Evolutionary conservation across 352 stramenopile genomes (phyloP).

Genomic region (Phytophthora agathidicida): DNA sequence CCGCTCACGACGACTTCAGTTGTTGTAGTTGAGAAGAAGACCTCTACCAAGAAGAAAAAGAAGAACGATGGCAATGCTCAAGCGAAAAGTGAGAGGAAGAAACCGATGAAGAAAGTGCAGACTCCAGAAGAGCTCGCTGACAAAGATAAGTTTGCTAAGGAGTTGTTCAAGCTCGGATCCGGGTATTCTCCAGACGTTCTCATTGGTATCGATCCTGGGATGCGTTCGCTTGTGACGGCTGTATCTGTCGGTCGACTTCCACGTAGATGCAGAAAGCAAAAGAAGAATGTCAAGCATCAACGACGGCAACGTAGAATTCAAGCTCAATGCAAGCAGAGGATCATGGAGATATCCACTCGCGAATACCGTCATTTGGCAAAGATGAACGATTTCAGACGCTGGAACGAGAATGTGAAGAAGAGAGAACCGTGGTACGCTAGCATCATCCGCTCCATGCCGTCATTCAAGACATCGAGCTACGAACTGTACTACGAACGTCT

Average conservation of each 20-base stretch:
- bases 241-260: not conserved
- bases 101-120: slow-evolving; percentile 2
- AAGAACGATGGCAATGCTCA: not conserved
- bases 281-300: too few relatives aligned
- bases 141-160: not conserved
- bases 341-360: not conserved
- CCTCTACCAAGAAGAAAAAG: not conserved
- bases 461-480: slow-evolving; percentile 26
- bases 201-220: slow-evolving; percentile 16
- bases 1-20: not conserved
- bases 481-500: slow-evolving; percentile 3
- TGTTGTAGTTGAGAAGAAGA: not conserved
- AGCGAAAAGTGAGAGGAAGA: too few relatives aligned
- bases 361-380: slow-evolving; percentile 14
- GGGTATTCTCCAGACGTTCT: slow-evolving; percentile 11
- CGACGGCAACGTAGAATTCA: too few relatives aligned
- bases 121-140: not conserved
- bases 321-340: too few relatives aligned
- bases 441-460: slow-evolving; percentile 12
- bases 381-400: slow-evolving; percentile 1
- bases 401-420: slow-evolving; percentile 9
- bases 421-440: slow-evolving; percentile 10
- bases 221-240: slow-evolving; percentile 1
- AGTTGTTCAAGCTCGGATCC: slow-evolving; percentile 1
- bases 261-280: too few relatives aligned